Evolutionary conservation across 2,329 filamentous ascomycete species (phyloP).

Genomic region (Alternaria sp.): DNA sequence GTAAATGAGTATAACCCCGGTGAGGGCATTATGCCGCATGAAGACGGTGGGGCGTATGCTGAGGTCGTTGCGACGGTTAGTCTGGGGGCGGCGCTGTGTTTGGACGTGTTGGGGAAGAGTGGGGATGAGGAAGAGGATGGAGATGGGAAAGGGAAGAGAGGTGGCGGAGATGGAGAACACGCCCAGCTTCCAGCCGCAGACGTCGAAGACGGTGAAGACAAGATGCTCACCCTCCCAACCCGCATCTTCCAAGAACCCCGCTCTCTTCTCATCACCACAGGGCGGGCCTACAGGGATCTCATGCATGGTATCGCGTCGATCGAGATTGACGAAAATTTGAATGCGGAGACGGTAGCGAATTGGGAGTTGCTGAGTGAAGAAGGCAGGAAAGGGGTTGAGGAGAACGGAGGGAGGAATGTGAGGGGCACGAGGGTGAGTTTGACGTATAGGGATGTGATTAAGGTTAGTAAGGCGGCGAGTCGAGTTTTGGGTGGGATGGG

Average conservation of each 20-base stretch:
- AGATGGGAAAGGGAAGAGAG: neutral
- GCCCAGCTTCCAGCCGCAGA: neutral
- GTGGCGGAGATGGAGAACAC: neutral
- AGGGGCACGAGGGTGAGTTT: conserved; percentile 72
- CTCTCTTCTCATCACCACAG: conserved; percentile 76
- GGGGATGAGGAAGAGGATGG: neutral
- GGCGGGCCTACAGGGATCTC: conserved; percentile 70
- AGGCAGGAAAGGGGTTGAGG: conserved; percentile 40
- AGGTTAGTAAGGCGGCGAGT: conserved; percentile 40
- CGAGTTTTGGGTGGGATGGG: conserved; percentile 37
- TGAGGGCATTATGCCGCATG: conserved; percentile 96
- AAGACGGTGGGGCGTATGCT: conserved; percentile 88
- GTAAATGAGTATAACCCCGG: conserved; percentile 90
- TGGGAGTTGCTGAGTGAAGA: conserved; percentile 69
- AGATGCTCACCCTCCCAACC: conserved; percentile 38
- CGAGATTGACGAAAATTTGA: conserved; percentile 69
- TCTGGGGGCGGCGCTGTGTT: conserved; percentile 75
- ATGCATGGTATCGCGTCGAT: conserved; percentile 77
- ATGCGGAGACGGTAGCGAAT: conserved; percentile 65
- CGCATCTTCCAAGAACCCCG: conserved; percentile 83
- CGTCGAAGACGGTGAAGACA: too few relatives aligned
- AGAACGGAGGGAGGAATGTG: conserved; percentile 60
- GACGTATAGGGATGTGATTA: conserved; percentile 84
- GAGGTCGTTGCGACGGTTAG: conserved; percentile 91
- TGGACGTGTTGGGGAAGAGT: conserved; percentile 71